Evolutionary conservation across 768 basidiomycete genomes (phyloP).

Genomic region (Mycena rebaudengoi): DNA sequence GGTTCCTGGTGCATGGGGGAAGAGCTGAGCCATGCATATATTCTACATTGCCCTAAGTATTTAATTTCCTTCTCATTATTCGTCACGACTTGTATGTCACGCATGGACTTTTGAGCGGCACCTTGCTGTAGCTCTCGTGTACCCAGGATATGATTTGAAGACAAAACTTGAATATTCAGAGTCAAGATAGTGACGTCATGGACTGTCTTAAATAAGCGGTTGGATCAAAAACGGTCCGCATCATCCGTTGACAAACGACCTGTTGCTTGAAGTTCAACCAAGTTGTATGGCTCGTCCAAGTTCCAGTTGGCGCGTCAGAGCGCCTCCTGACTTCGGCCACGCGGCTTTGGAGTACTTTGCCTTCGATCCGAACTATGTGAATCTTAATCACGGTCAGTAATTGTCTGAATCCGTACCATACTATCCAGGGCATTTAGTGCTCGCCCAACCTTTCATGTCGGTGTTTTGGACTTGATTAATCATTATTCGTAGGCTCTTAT

Average conservation of each 20-base stretch:
- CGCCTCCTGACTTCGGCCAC: conserved; percentile 54
- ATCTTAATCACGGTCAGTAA: conserved; percentile 55
- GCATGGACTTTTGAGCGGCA: conserved; percentile 13
- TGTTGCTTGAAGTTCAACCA: too few species aligned
- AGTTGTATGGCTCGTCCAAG: too few species aligned
- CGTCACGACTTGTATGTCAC: background rate
- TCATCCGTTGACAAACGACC: too few species aligned
- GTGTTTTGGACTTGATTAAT: background rate
- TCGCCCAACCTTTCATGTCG: conserved; percentile 27
- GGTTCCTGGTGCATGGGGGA: conserved; percentile 63
- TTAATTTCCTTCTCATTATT: conserved; percentile 1
- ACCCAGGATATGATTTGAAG: too few species aligned
- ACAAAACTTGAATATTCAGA: too few species aligned
- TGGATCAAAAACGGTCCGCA: too few species aligned
- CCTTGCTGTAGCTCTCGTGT: conserved; percentile 18
- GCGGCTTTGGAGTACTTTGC: conserved; percentile 50
- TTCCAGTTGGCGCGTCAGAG: conserved; percentile 20
- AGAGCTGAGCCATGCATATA: conserved; percentile 36
- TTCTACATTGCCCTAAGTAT: conserved; percentile 8
- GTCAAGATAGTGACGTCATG: too few species aligned
- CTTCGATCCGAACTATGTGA: conserved; percentile 50
- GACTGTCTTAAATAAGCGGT: too few species aligned
- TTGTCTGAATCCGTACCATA: too few species aligned
- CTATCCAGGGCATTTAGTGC: conserved; percentile 20
- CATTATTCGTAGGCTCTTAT: conserved; percentile 51